Base-by-base conservation (phyloP, 371 early-diverging fungal genomes). In the Dichotomocladium elegans region DNA sequence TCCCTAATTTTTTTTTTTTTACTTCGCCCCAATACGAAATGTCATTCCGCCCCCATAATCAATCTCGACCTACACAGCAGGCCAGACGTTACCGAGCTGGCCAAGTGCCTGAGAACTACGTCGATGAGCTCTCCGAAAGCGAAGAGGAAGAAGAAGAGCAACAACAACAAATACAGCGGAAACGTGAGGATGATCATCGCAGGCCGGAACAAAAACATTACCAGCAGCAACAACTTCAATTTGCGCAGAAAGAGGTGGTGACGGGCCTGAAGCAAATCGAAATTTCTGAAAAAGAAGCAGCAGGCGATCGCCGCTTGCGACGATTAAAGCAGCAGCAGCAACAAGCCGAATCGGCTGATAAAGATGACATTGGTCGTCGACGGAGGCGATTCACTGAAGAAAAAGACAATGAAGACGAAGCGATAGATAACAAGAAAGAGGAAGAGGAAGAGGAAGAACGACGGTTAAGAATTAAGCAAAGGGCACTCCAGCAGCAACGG, bases 1-100 rank as follows among this genome's bases (percentile, higher is more conserved):
- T n/a, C n/a, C n/a, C n/a, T n/a, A n/a, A n/a, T n/a, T n/a, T n/a
- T n/a, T n/a, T n/a, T n/a, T n/a, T n/a, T n/a, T n/a, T n/a, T n/a
- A n/a, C n/a, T n/a, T n/a, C n/a, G n/a, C n/a, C n/a, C n/a, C n/a
- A n/a, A n/a, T n/a, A n/a, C n/a, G n/a, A n/a, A 37, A 37, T 37
- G 37, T 37, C 37, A 9, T 37, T 37, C 15, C 37, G 37, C 9
- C 37, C 37, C 9, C 37, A 21, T 37, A 58, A 49, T 28, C 63
- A 63, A 42, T 58, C 59, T n/a, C 45, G 55, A 28, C 76, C 79
- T 9, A 74, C 74, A 14, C 66, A 62, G 22, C 81, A 77, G 34
- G 80, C 75, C 12, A 79, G 72, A 48, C 78, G 85, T 4, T 85
- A 85, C 45, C 62, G 85, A 41, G 83, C 82, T 11, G 85, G 85